These are phyloP conservation scores for Aegilops speltoides DNA, from an alignment of 176 grass and related monocot species.

Conservation along the genomic window DNA sequence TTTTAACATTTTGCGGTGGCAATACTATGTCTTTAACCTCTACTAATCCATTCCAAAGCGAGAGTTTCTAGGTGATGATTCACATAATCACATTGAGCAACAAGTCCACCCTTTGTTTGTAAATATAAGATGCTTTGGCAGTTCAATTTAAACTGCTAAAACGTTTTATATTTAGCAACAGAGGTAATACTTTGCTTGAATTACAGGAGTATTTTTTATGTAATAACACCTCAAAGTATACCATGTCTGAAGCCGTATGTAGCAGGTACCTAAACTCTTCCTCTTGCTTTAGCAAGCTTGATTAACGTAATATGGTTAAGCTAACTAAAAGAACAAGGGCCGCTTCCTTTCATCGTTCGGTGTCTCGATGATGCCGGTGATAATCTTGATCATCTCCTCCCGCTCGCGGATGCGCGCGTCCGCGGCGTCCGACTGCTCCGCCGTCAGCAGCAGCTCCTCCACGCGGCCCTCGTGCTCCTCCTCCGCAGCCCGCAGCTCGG, in stretches of 20 bases:
- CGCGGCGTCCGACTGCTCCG: conserved; percentile 1
- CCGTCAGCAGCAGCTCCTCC: conserved; percentile 23
- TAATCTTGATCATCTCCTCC: conserved; percentile 19
- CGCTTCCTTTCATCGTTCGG: conserved; percentile 7
- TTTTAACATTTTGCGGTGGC: no score
- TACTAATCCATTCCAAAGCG: no score
- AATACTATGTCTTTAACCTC: no score
- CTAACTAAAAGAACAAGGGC: conserved; percentile 26
- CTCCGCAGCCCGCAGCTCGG: background rate
- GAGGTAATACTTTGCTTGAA: no score
- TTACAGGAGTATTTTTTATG: background rate
- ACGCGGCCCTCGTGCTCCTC: background rate
- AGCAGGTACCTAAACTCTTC: background rate
- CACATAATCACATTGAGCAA: no score
- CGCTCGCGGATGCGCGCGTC: conserved; percentile 23
- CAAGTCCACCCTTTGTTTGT: no score
- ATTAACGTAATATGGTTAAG: background rate
- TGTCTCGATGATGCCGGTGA: conserved; percentile 16
- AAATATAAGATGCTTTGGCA: no score
- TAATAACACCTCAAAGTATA: background rate
- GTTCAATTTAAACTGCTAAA: no score
- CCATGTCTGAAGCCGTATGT: background rate
- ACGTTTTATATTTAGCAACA: no score
- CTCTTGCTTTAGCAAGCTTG: background rate
- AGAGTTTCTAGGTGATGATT: no score